A percentile compares a stretch with the other conserved stretches of the same genome.
phyloP scores from a whole-genome alignment of 495 filamentous ascomycete species.

The Entonaema liquescens region DNA sequence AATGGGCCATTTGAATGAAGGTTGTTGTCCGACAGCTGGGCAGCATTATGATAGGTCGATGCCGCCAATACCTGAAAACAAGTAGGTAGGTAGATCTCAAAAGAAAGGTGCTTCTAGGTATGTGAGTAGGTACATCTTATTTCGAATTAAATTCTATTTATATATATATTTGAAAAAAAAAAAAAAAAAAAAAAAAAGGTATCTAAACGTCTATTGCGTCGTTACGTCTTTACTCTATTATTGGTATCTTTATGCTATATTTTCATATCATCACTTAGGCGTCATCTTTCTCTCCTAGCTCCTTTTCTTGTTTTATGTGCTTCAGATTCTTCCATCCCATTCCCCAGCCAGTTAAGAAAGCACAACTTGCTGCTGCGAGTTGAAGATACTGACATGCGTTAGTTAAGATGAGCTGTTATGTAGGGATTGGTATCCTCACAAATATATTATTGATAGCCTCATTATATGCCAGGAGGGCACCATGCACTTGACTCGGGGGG shows the following conservation, averaged over 20 bases:
- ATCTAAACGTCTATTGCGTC: neutral
- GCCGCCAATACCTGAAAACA: too few relatives aligned
- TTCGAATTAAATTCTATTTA: too few relatives aligned
- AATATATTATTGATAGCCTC: slow-evolving; percentile 32
- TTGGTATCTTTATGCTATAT: neutral
- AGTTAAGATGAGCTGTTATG: neutral
- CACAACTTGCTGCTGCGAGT: slow-evolving; percentile 26
- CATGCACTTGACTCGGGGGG: slow-evolving; percentile 13
- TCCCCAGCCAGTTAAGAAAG: slow-evolving; percentile 31
- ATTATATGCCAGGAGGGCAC: slow-evolving; percentile 35
- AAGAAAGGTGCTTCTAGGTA: too few relatives aligned
- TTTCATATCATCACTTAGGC: neutral
- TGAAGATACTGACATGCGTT: slow-evolving; percentile 28
- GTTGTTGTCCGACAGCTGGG: too few relatives aligned
- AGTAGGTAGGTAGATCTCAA: too few relatives aligned
- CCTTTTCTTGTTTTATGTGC: slow-evolving; percentile 27
- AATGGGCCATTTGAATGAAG: too few relatives aligned
- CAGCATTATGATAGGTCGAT: too few relatives aligned
- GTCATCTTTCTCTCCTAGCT: neutral
- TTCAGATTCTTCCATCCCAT: slow-evolving; percentile 40
- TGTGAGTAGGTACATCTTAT: too few relatives aligned
- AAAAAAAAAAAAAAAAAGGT: neutral
- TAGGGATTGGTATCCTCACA: neutral
- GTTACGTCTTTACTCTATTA: neutral
- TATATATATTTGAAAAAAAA: too few relatives aligned